Conservation (phyloP, 2,329 filamentous ascomycete species). For the Phialocephala sp. region DNA sequence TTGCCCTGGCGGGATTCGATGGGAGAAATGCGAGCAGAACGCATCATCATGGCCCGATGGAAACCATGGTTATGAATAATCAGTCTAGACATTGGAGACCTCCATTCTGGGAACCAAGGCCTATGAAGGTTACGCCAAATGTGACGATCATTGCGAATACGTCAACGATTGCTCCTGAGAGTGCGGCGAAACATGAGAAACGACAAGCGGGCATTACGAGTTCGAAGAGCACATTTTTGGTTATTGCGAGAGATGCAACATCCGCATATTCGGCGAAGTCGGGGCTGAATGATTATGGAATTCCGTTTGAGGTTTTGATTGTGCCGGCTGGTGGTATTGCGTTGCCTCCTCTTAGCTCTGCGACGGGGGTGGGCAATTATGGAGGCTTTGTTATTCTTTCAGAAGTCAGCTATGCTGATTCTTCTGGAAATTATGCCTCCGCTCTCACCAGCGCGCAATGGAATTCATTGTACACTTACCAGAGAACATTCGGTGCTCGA, state of each 20-base stretch:
- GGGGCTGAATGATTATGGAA: slow-evolving; percentile 66
- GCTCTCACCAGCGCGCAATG: slow-evolving; percentile 59
- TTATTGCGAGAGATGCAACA: slow-evolving; percentile 58
- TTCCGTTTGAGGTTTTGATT: slow-evolving; percentile 60
- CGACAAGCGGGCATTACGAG: slow-evolving; percentile 3
- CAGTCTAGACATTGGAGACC: not conserved
- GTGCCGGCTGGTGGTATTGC: slow-evolving; percentile 57
- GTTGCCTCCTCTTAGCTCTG: slow-evolving; percentile 57
- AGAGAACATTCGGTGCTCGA: slow-evolving; percentile 60
- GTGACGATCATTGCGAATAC: slow-evolving; percentile 16
- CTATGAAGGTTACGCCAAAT: slow-evolving; percentile 2
- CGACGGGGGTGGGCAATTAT: slow-evolving; percentile 56
- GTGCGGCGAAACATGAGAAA: slow-evolving; percentile 10
- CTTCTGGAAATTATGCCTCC: slow-evolving; percentile 42
- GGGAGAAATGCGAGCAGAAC: not conserved
- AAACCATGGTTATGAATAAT: slow-evolving; percentile 16
- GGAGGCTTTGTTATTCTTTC: slow-evolving; percentile 53
- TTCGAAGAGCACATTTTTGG: slow-evolving; percentile 53
- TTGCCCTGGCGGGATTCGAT: not conserved
- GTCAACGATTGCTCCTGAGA: slow-evolving; percentile 7
- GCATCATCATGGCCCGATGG: not conserved
- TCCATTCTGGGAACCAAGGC: slow-evolving; percentile 10
- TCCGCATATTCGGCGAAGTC: slow-evolving; percentile 55
- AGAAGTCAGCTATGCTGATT: slow-evolving; percentile 50
- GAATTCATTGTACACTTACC: slow-evolving; percentile 61